Percentiles rank a stretch among this genome's conserved stretches.
Evolutionary conservation across 1,284 basidiomycete species (phyloP).

Genomic region (Meripilus lineatus): DNA sequence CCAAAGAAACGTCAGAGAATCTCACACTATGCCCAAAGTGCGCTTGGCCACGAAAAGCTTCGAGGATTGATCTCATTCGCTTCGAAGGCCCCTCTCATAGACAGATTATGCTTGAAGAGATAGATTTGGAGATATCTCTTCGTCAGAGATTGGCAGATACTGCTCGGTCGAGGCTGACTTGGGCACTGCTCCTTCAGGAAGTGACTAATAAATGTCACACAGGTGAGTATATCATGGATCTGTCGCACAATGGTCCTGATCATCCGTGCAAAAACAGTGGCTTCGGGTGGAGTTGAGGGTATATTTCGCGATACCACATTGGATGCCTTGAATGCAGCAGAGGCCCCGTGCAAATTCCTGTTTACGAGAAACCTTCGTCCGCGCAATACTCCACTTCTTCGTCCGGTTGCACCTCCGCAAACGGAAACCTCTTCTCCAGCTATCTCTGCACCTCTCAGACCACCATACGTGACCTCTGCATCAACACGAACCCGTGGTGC

Average conservation of each 20-base stretch:
- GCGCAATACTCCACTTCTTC: slow-evolving; percentile 10
- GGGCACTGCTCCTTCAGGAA: slow-evolving; percentile 58
- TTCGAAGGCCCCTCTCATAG: slow-evolving; percentile 10
- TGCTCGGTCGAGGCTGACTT: slow-evolving; percentile 57
- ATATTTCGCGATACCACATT: slow-evolving; percentile 49
- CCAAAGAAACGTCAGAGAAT: slow-evolving; percentile 2
- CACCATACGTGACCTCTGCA: slow-evolving; percentile 13
- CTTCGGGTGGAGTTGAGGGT: slow-evolving; percentile 9
- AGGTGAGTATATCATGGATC: no score
- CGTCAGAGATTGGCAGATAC: slow-evolving; percentile 51
- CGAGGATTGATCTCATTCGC: not conserved
- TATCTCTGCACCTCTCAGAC: not conserved
- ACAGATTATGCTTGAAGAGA: slow-evolving; percentile 39
- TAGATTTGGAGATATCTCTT: slow-evolving; percentile 61
- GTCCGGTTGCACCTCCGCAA: slow-evolving; percentile 1
- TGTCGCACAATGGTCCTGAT: no score
- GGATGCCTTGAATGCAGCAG: slow-evolving; percentile 49
- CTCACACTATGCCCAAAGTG: not conserved
- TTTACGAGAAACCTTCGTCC: slow-evolving; percentile 37
- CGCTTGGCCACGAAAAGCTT: not conserved
- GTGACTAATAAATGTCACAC: no score
- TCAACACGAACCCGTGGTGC: slow-evolving; percentile 35
- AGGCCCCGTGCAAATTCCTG: slow-evolving; percentile 46
- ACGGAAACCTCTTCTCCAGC: not conserved
- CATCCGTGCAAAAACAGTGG: no score